Base-by-base conservation (phyloP, 78 protist species). In the Dictyostelium capitatum region DNA sequence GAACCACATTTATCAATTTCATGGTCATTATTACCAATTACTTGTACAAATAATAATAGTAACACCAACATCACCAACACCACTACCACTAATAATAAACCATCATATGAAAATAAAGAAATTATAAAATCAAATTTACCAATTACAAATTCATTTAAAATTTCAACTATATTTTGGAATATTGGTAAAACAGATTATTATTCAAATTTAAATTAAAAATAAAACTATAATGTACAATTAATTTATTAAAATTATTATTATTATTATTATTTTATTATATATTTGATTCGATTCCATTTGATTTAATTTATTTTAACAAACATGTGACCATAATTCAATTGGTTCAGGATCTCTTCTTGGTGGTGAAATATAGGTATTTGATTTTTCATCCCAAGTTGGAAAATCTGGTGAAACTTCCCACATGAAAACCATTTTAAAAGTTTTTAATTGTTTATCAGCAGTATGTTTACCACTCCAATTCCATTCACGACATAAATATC, bases 401-500 rank as follows among this genome's bases (percentile, higher is more conserved):
- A 87, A 54, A 30, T 37, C 6, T 17, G 93, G 93, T 11, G 81
- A 62, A 12, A 62, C 51, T 50, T 74, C 80, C 46, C 19, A 28
- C 93, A 87, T 87, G 46, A 56, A 87, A 30, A 77, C 37, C 3
- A 87, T 59, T 64, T 64, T 87, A 64, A 87, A 87, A 5, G 64
- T 19, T 77, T 87, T 56, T 28, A 87, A 46, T 32, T 87, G 84
- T 48, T 23, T 62, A 14, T 83, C 81, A 17, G 54, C 69, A 25
- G 67, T 41, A 20, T 62, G 23, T 7, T 69, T n/a, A 14, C 84
- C 84, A 30, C 50, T 77, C 93, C 93, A 87, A 77, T 87, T 87
- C 93, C 93, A 87, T 64, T 87, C 84, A 30, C 93, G 30, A 62
- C 93, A 87, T 6, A 87, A 3, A 47, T 87, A 87, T 62, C 93